These are phyloP conservation scores for Sugiyamaella lignohabitans DNA, from an alignment of 805 yeast genomes.

Conservation along the genomic window DNA sequence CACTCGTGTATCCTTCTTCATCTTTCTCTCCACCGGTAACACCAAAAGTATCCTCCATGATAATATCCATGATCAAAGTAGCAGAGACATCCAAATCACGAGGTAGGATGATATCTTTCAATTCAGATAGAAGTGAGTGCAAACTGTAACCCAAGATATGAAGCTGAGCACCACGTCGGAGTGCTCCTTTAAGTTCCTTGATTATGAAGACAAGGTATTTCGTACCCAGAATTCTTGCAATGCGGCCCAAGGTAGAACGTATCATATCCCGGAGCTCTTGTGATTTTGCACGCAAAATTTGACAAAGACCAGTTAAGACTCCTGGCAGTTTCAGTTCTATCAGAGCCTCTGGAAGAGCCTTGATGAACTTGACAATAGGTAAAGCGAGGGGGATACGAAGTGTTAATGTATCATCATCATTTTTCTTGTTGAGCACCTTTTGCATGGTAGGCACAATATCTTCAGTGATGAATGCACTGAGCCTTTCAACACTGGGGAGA, in stretches of 20 bases:
- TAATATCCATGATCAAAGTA: constrained; percentile 52
- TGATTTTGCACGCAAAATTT: constrained; percentile 73
- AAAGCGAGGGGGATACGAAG: constrained; percentile 75
- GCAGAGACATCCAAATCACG: constrained; percentile 71
- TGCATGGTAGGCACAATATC: constrained; percentile 59
- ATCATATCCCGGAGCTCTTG: constrained; percentile 86
- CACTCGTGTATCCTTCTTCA: constrained; percentile 80
- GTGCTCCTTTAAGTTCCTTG: constrained; percentile 69
- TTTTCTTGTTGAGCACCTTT: constrained; percentile 40
- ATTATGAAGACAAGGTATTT: constrained; percentile 66
- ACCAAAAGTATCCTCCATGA: constrained; percentile 93
- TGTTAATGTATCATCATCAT: constrained; percentile 68
- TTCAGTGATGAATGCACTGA: constrained; percentile 44
- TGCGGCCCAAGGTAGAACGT: constrained; percentile 64
- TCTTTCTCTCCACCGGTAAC: constrained; percentile 90
- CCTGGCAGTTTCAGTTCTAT: constrained; percentile 67
- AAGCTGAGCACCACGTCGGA: constrained; percentile 84
- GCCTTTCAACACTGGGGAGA: constrained; percentile 35
- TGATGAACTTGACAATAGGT: constrained; percentile 62
- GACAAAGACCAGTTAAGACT: constrained; percentile 78
- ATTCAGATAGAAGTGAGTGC: constrained; percentile 59
- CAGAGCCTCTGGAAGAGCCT: constrained; percentile 52
- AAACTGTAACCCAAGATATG: constrained; percentile 88
- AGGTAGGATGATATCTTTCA: constrained; percentile 41
- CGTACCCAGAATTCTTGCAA: constrained; percentile 63